Conservation (phyloP, 305 asterid genomes). For the Stenogyne calaminthoides region DNA sequence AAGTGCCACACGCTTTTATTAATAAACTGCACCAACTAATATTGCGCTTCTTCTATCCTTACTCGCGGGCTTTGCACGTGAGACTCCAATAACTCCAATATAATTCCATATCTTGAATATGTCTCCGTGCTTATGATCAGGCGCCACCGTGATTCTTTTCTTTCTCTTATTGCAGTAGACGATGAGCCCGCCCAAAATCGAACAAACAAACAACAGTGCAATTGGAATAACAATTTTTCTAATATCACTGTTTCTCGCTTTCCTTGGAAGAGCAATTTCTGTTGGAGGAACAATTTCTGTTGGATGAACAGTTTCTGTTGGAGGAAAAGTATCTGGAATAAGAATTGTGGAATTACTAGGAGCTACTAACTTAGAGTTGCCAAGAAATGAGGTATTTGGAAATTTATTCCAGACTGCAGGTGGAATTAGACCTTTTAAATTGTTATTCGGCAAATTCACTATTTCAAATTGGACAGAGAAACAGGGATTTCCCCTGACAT, state of each 20-base stretch:
- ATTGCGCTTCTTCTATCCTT: too few species aligned
- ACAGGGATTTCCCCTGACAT: neutral
- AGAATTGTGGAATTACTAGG: neutral
- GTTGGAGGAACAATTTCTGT: too few species aligned
- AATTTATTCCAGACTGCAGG: neutral
- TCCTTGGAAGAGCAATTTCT: neutral
- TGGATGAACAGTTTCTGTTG: too few species aligned
- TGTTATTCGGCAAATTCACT: constrained; percentile 1
- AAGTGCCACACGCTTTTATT: too few species aligned
- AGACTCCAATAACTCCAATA: too few species aligned
- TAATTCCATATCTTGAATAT: constrained; percentile 28
- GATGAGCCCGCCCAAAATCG: neutral
- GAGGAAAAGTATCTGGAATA: neutral
- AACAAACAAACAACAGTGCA: neutral
- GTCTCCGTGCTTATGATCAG: constrained; percentile 1
- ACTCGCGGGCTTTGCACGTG: too few species aligned
- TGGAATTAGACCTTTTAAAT: constrained; percentile 9
- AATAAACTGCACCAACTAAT: too few species aligned
- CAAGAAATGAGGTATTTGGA: neutral
- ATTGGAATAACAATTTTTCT: neutral
- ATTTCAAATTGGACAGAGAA: neutral
- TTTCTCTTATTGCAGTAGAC: neutral
- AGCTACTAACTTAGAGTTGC: neutral
- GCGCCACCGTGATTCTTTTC: neutral
- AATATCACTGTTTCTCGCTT: neutral